Evolutionary conservation across 345 rosid species (phyloP).

Genomic region (thale cress (Arabidopsis thaliana)): DNA sequence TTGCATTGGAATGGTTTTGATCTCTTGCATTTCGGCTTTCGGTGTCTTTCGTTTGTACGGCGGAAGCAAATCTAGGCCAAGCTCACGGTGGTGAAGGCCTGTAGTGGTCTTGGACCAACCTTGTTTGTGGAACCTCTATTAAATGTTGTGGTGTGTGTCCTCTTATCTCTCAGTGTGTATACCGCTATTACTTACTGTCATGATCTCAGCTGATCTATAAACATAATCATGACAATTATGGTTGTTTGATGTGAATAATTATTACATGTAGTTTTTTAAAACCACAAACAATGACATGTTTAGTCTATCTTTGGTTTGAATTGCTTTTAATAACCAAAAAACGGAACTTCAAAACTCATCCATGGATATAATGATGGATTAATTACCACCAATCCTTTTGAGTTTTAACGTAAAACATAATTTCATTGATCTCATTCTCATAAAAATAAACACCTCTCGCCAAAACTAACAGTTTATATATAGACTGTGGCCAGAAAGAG

Average conservation of each 20-base stretch:
- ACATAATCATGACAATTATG: constrained; percentile 13
- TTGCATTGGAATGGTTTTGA: constrained; percentile 57
- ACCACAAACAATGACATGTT: constrained; percentile 6
- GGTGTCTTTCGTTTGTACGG: constrained; percentile 82
- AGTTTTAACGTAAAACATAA: constrained; percentile 4
- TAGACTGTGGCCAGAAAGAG: constrained; percentile 28
- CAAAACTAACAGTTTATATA: constrained; percentile 34
- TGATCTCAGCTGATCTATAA: constrained; percentile 9
- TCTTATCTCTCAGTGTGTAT: constrained; percentile 19
- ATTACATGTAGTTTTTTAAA: background rate
- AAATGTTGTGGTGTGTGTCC: constrained; percentile 12
- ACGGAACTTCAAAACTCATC: background rate
- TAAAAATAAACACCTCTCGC: constrained; percentile 8
- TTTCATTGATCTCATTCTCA: constrained; percentile 12
- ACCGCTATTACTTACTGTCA: background rate
- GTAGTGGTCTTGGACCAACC: constrained; percentile 20
- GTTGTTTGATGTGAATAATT: background rate
- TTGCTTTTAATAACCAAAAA: constrained; percentile 1
- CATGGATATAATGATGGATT: constrained; percentile 12
- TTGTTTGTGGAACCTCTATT: constrained; percentile 1
- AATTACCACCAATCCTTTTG: constrained; percentile 4
- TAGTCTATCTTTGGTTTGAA: background rate
- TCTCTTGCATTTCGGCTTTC: constrained; percentile 80
- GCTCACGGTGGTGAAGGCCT: constrained; percentile 29
- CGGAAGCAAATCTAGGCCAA: constrained; percentile 36